Conservation (phyloP, 352 stramenopile species). For the Globisporangium iwayamae region DNA sequence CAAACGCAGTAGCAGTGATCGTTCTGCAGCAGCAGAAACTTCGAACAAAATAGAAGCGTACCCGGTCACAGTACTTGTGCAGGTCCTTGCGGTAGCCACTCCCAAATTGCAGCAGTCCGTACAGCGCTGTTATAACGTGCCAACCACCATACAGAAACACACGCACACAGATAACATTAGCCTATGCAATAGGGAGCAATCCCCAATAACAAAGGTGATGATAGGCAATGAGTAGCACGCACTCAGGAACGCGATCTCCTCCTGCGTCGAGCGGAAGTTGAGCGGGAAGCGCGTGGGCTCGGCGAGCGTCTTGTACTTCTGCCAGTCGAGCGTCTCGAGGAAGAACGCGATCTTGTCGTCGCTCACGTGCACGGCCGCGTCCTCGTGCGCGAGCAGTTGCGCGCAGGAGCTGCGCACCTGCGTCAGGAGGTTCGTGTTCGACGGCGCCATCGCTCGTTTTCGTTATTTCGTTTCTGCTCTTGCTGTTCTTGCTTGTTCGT, state of each 20-base stretch:
- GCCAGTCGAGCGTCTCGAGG: slow-evolving; percentile 43
- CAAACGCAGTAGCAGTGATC: background rate
- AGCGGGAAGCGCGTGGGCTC: slow-evolving; percentile 63
- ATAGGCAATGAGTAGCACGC: slow-evolving; percentile 11
- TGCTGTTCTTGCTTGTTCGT: background rate
- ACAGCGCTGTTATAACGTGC: slow-evolving; percentile 31
- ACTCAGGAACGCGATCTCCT: slow-evolving; percentile 83
- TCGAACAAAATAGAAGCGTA: slow-evolving; percentile 13
- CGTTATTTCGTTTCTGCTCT: background rate
- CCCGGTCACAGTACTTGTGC: slow-evolving; percentile 63
- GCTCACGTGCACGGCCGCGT: slow-evolving; percentile 47
- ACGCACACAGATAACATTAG: background rate
- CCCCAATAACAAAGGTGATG: no score
- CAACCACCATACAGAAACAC: background rate
- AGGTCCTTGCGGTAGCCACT: slow-evolving; percentile 78
- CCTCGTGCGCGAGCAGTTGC: slow-evolving; percentile 37
- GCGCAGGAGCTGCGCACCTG: slow-evolving; percentile 56
- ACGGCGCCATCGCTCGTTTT: slow-evolving; percentile 26
- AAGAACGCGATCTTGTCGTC: slow-evolving; percentile 47
- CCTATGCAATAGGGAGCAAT: no score
- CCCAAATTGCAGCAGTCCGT: slow-evolving; percentile 74
- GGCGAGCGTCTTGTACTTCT: slow-evolving; percentile 45
- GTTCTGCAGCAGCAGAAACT: no score
- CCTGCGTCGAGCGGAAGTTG: slow-evolving; percentile 64
- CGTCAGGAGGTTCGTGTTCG: slow-evolving; percentile 20